A percentile compares a stretch with the other conserved stretches of the same genome.
Conservation (phyloP, 2,329 filamentous ascomycete species). For the Fusarium foetens region DNA sequence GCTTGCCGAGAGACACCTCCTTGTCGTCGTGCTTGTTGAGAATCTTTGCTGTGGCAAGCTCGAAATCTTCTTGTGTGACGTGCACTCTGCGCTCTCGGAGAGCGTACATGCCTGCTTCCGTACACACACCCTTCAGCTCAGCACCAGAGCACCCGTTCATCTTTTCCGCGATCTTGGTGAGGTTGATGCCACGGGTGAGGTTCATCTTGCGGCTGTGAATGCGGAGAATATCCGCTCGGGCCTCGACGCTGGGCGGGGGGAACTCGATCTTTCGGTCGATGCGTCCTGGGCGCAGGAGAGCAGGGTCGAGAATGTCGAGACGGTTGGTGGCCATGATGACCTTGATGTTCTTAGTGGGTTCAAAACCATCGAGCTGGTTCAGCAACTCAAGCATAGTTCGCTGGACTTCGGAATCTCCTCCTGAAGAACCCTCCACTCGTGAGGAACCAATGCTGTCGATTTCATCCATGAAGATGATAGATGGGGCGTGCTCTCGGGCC, state of each 20-base stretch:
- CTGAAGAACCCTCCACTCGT: conserved; percentile 93
- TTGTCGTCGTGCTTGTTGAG: conserved; percentile 99
- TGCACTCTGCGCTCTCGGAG: conserved; percentile 94
- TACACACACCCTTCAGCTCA: conserved; percentile 98
- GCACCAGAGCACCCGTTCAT: conserved; percentile 99
- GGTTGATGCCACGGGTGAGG: conserved; percentile 93
- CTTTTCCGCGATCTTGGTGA: conserved; percentile 99
- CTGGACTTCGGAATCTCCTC: conserved; percentile 97
- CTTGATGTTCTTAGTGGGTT: conserved; percentile 99
- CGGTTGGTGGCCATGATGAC: conserved; percentile 99
- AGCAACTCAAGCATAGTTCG: conserved; percentile 98
- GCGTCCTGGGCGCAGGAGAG: conserved; percentile 91
- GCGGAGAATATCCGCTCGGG: conserved; percentile 94
- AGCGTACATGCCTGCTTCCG: conserved; percentile 98
- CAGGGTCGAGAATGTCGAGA: conserved; percentile 95
- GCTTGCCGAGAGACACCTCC: conserved; percentile 88
- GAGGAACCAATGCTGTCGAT: conserved; percentile 99
- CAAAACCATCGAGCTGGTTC: conserved; percentile 98
- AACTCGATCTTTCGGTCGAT: conserved; percentile 99
- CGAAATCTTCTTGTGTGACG: conserved; percentile 99
- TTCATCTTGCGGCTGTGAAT: conserved; percentile 99
- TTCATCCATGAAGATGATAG: conserved; percentile 99
- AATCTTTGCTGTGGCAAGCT: conserved; percentile 97
- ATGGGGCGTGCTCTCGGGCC: conserved; percentile 96
- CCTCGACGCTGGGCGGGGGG: conserved; percentile 94